Evolutionary conservation across 176 grass and related monocot genomes (phyloP).

Genomic region (Musa troglodytarum): DNA sequence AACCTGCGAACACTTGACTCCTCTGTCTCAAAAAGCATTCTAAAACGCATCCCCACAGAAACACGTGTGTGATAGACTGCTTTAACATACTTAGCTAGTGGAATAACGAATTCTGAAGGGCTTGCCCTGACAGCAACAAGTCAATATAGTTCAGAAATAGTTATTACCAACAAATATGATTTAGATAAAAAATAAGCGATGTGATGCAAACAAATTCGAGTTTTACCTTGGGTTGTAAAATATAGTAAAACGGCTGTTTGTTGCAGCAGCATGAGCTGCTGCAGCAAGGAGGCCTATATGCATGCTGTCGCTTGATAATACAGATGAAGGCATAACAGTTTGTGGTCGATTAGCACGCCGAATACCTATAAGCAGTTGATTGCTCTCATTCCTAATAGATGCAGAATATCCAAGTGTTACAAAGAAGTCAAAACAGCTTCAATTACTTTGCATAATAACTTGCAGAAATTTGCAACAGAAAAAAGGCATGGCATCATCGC

Average conservation of each 20-base stretch:
- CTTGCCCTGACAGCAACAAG: slow-evolving; percentile 52
- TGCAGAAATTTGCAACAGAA: neutral
- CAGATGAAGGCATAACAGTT: slow-evolving; percentile 86
- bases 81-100: slow-evolving; percentile 91
- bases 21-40: slow-evolving; percentile 98
- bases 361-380: slow-evolving; percentile 85
- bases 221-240: slow-evolving; percentile 84
- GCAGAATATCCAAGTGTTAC: neutral
- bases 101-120: slow-evolving; percentile 92
- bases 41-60: slow-evolving; percentile 87
- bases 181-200: neutral
- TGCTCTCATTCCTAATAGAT: slow-evolving; percentile 71
- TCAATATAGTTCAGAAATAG: neutral
- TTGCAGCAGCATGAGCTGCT: slow-evolving; percentile 90
- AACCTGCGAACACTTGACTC: slow-evolving; percentile 87
- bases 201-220: neutral
- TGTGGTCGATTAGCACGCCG: slow-evolving; percentile 77
- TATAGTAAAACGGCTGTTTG: slow-evolving; percentile 93
- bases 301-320: slow-evolving; percentile 94
- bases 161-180: neutral
- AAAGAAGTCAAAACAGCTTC: neutral
- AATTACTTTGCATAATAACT: neutral
- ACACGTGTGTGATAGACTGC: slow-evolving; percentile 86
- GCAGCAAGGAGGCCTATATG: slow-evolving; percentile 98
- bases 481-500: slow-evolving; percentile 8